Percentiles rank a stretch among this genome's conserved stretches.
These are phyloP conservation scores for Cordyceps javanica DNA, from an alignment of 2,329 filamentous ascomycete genomes.

Conservation along the genomic window DNA sequence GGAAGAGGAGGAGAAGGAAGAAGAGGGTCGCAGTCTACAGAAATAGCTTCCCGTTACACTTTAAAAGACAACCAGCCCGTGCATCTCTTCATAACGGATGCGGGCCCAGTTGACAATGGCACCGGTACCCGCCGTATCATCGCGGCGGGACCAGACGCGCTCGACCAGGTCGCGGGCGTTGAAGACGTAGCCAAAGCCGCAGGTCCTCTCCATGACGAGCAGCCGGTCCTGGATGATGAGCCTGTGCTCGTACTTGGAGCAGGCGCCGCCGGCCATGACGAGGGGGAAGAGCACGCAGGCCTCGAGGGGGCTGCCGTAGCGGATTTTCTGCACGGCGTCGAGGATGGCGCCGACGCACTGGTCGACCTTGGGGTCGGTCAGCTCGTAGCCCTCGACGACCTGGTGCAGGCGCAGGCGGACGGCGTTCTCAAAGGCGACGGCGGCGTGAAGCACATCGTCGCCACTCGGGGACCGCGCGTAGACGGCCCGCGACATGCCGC, in stretches of 20 bases:
- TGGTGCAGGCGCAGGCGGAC: conserved; percentile 36
- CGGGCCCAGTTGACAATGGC: conserved; percentile 28
- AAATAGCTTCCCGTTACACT: too few relatives aligned
- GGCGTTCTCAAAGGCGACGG: conserved; percentile 34
- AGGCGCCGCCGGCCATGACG: conserved; percentile 35
- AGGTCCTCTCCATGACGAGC: conserved; percentile 37
- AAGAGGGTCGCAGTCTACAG: background rate
- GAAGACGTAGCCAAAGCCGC: conserved; percentile 37
- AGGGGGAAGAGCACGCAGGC: conserved; percentile 35
- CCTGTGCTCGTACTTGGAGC: conserved; percentile 29
- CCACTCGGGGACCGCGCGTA: conserved; percentile 17
- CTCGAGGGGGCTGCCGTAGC: conserved; percentile 36
- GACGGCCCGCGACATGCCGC: conserved; percentile 21
- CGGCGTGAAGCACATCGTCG: conserved; percentile 28
- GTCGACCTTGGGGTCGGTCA: conserved; percentile 27
- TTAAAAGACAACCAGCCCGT: conserved; percentile 28
- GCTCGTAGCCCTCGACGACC: conserved; percentile 35
- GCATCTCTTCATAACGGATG: conserved; percentile 31
- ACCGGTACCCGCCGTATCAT: conserved; percentile 22
- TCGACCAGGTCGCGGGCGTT: conserved; percentile 34
- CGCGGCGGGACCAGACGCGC: conserved; percentile 31
- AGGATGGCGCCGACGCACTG: conserved; percentile 29
- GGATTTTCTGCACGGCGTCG: conserved; percentile 30
- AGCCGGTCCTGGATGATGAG: conserved; percentile 33
- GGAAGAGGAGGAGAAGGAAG: background rate